Percentiles rank a stretch among this genome's conserved stretches.
Evolutionary conservation across 805 yeast species (phyloP).

Genomic region (Spathaspora arborariae): DNA sequence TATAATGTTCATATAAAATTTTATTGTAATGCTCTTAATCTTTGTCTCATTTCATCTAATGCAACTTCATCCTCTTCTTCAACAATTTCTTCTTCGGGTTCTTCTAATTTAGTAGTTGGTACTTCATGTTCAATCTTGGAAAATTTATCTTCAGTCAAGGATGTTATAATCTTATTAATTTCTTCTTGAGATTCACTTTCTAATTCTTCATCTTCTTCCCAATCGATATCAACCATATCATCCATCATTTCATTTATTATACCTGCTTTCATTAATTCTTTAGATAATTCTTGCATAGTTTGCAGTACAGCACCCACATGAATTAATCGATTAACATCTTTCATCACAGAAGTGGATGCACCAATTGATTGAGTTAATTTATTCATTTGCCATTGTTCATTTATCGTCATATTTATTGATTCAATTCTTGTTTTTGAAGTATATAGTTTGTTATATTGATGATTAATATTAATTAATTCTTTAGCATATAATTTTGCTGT

Average conservation of each 20-base stretch:
- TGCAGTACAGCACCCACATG: slow-evolving; percentile 73
- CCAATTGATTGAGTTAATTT: slow-evolving; percentile 80
- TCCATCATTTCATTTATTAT: slow-evolving; percentile 93
- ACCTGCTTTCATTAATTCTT: slow-evolving; percentile 81
- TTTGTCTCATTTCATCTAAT: slow-evolving; percentile 81
- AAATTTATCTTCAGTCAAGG: slow-evolving; percentile 38
- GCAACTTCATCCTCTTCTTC: slow-evolving; percentile 60
- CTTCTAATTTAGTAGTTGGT: slow-evolving; percentile 23
- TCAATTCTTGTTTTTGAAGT: slow-evolving; percentile 82
- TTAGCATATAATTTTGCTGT: slow-evolving; percentile 77
- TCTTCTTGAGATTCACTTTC: slow-evolving; percentile 64
- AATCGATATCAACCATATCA: slow-evolving; percentile 73
- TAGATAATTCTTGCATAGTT: slow-evolving; percentile 82
- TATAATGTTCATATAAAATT: slow-evolving; percentile 6
- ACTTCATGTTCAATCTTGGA: slow-evolving; percentile 31
- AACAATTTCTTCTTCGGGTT: slow-evolving; percentile 13
- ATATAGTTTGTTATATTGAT: slow-evolving; percentile 70
- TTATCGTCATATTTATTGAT: slow-evolving; percentile 81
- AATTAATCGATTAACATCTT: slow-evolving; percentile 78
- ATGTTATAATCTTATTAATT: slow-evolving; percentile 55
- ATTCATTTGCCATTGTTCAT: slow-evolving; percentile 85
- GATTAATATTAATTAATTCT: slow-evolving; percentile 70
- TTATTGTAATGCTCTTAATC: slow-evolving; percentile 76
- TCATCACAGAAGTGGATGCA: slow-evolving; percentile 76
- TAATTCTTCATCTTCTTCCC: slow-evolving; percentile 63